A percentile compares a stretch with the other conserved stretches of the same genome.
Evolutionary conservation across 2,329 filamentous ascomycete species (phyloP).

Genomic region (Fusarium pseudonygamai): DNA sequence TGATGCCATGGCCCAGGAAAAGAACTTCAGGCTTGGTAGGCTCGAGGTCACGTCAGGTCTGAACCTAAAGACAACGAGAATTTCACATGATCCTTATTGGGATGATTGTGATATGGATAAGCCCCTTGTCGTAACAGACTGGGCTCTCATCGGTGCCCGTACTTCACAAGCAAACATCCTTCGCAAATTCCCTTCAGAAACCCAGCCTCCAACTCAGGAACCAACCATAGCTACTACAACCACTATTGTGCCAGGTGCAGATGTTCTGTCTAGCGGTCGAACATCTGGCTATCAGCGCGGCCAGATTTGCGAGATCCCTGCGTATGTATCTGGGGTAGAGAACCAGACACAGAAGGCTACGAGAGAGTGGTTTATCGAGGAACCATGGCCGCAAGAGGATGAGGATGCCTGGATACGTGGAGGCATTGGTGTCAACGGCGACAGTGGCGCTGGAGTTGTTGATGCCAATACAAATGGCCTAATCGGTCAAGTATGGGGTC

Average conservation of each 20-base stretch:
- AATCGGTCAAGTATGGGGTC: slow-evolving; percentile 56
- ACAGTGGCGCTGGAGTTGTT: slow-evolving; percentile 57
- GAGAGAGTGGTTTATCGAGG: slow-evolving; percentile 58
- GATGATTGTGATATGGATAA: slow-evolving; percentile 52
- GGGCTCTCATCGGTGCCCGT: slow-evolving; percentile 52
- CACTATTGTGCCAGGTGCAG: slow-evolving; percentile 48
- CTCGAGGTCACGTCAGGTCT: slow-evolving; percentile 54
- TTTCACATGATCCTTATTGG: slow-evolving; percentile 58
- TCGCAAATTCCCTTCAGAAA: slow-evolving; percentile 51
- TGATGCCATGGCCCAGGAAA: slow-evolving; percentile 47
- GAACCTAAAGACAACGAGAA: slow-evolving; percentile 54
- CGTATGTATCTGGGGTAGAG: slow-evolving; percentile 51
- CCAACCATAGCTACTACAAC: slow-evolving; percentile 45
- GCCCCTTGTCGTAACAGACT: slow-evolving; percentile 56
- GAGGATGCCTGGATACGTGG: slow-evolving; percentile 57
- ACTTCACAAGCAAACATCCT: slow-evolving; percentile 53
- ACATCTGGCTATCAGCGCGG: slow-evolving; percentile 56
- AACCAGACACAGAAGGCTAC: slow-evolving; percentile 56
- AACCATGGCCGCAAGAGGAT: slow-evolving; percentile 49
- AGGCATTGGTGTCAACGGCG: slow-evolving; percentile 56
- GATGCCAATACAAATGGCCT: slow-evolving; percentile 52
- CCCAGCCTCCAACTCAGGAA: slow-evolving; percentile 46
- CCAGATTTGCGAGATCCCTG: slow-evolving; percentile 55
- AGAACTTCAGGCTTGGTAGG: slow-evolving; percentile 48
- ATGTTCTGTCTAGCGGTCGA: slow-evolving; percentile 53